A percentile compares a stretch with the other conserved stretches of the same genome.
phyloP scores from a whole-genome alignment of 768 basidiomycete genomes.

The Gymnopilus dilepis region DNA sequence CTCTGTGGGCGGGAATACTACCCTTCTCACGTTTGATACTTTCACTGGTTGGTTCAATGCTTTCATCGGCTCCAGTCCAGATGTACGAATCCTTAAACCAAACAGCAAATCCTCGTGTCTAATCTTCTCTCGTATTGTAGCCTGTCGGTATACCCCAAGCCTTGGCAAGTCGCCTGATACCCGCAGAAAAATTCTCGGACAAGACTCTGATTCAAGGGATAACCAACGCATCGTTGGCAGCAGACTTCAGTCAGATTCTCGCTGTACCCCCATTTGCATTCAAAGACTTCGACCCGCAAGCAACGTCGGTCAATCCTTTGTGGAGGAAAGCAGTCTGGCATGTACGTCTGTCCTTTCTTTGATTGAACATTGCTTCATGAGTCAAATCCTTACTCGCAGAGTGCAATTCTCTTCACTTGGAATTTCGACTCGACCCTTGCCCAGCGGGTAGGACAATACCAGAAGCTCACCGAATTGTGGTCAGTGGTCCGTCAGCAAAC shows the following conservation, averaged over 20 bases:
- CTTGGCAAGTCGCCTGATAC: background rate
- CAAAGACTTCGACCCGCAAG: conserved; percentile 9
- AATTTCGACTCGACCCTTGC: conserved; percentile 12
- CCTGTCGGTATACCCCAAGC: background rate
- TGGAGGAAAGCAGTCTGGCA: conserved; percentile 16
- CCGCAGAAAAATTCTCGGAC: background rate
- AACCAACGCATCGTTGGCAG: background rate
- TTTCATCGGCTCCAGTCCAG: background rate
- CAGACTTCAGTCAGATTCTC: conserved; percentile 12
- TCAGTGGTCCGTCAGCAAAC: conserved; percentile 32
- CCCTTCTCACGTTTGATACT: background rate
- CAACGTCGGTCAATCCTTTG: conserved; percentile 7
- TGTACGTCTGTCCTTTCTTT: background rate
- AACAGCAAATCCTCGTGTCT: background rate
- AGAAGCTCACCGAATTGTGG: background rate
- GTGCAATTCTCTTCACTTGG: background rate
- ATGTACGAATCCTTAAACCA: background rate
- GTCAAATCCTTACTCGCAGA: background rate
- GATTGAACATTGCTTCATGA: background rate
- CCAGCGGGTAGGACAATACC: conserved; percentile 1
- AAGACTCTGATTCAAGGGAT: background rate
- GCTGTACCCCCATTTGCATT: conserved; percentile 10
- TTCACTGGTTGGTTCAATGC: background rate
- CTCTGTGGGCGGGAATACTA: conserved; percentile 6
- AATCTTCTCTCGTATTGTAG: background rate